A percentile compares a stretch with the other conserved stretches of the same genome.
Conservation (phyloP, 192 early-diverging fungal species). For the Coemansia sp. region DNA sequence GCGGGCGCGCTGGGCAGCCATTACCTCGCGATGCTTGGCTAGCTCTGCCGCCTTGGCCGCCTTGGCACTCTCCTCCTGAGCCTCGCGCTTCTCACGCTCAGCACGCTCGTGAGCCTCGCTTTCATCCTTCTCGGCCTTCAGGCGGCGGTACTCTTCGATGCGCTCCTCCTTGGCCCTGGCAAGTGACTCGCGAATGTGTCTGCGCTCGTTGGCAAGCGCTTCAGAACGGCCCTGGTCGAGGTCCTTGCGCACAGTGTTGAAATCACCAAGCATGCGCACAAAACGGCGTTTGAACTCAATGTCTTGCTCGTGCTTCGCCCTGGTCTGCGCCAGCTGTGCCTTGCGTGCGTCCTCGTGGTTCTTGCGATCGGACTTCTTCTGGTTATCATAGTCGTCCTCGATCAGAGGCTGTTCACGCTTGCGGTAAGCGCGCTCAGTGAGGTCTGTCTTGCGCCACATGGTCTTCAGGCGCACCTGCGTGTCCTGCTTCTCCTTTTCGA, state of each 20-base stretch:
- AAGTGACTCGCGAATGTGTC: conserved; percentile 62
- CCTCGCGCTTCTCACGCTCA: conserved; percentile 44
- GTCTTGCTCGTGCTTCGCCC: conserved; percentile 67
- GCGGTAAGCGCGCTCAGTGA: conserved; percentile 90
- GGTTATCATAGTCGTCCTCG: conserved; percentile 85
- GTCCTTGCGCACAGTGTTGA: conserved; percentile 57
- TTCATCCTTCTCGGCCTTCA: conserved; percentile 44
- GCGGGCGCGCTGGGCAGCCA: conserved; percentile 46
- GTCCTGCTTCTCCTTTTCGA: conserved; percentile 89
- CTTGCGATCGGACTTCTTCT: conserved; percentile 80
- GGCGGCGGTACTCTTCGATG: conserved; percentile 50
- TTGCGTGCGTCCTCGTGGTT: conserved; percentile 73
- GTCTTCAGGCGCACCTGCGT: conserved; percentile 71
- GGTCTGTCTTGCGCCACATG: conserved; percentile 80
- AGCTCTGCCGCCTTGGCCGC: conserved; percentile 46
- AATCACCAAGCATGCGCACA: conserved; percentile 79
- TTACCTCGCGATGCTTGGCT: conserved; percentile 40
- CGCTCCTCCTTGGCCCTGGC: conserved; percentile 48
- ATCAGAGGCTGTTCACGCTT: conserved; percentile 88
- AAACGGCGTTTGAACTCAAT: conserved; percentile 79
- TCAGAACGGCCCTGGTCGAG: conserved; percentile 61
- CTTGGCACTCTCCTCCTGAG: conserved; percentile 35
- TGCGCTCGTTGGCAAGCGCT: conserved; percentile 61
- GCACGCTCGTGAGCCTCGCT: conserved; percentile 54
- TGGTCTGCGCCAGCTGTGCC: conserved; percentile 65